Base-by-base conservation (phyloP, 2,329 filamentous ascomycete genomes). In the Pezicula radicicola region DNA sequence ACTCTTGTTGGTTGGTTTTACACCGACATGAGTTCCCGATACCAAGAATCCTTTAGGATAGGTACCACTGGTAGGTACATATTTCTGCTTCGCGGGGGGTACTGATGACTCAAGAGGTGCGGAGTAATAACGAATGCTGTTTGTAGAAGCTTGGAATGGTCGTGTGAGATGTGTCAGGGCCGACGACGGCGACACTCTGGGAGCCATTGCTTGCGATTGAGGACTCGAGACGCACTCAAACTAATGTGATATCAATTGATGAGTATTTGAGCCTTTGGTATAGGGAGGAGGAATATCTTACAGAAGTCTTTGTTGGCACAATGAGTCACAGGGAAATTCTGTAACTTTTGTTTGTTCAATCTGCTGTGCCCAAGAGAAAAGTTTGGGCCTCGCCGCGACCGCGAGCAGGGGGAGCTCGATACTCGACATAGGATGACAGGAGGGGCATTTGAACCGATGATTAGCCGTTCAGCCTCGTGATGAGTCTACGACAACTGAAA, bases 31-130 rank as follows among this genome's bases (percentile, higher is more conserved):
- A 47, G 90, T 89, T 56, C 90, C 93, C 12, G 91, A 91, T 28
- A 89, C 91, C 42, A 83, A 76, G 77, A 97, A 99, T 43, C 93
- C 94, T 68, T 89, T 85, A 4, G 94, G 94, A 66, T 97, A 97
- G 18, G 84, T 90, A 57, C 93, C 94, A 40, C 80, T 82, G 1
- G 83, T 86, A 8, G 94, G 92, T 48, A 97, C 84, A 71, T 96
- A 97, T 72, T 95, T 95, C 70, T 87, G 82, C 76, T 97, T 99
- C 53, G 88, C 82, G 15, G 81, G 79, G 1, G 92, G 91, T 52
- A 96, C 76, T 33, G 73, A 69, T 49, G 77, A 75, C 60, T 78
- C 75, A 48, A 77, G 72, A 2, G 82, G 80, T 16, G 81, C 83
- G 46, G 84, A 82, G 64, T 87, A 88, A 57, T 67, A 66, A 53